Base-by-base conservation (phyloP, 2,329 filamentous ascomycete species). In the Dactylellina leptospora region DNA sequence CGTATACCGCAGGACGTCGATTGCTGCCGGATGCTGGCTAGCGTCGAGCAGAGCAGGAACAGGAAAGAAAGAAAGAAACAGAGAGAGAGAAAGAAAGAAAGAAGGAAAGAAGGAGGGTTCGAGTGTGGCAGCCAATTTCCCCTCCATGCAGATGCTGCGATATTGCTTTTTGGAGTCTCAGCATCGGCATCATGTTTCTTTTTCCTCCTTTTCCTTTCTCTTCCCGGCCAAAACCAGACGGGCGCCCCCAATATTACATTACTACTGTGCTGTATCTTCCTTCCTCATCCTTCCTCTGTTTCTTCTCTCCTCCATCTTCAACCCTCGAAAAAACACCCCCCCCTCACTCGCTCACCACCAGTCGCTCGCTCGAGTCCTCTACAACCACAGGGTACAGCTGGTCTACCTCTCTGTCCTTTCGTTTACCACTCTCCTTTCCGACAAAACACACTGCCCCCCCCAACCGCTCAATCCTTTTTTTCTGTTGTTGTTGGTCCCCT, bases 371-470 rank as follows among this genome's bases (percentile, higher is more conserved):
- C 66, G 58, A 71, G 64, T 71, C 51, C 51, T 71, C 58, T 58
- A 62, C 11, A 13, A 66, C 53, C 58, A 71, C 66, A 71, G 66
- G 66, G 66, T 71, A 53, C 66, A 71, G 66, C 66, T 71, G 66
- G 66, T 61, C 66, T 71, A 62, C 63, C 62, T 71, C 66, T 71
- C 66, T 71, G 66, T 71, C 40, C 48, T 56, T 70, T 70, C 64
- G 22, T 56, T 66, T 33, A 54, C 23, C 55, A 55, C 64, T 69
- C 27, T 69, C 47, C 11, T 60, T 69, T 51, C 47, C 55, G 45
- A 47, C 47, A 20, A 38, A 18, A 38, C 38, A 11, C 11, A 38
- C 11, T 13, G 11, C 3, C 4, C 16, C 11, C 3, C 16, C 11
- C 11, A 38, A 38, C 16, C 33, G 33, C 33, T 10, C 33, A 38